Evolutionary conservation across 2,329 filamentous ascomycete genomes (phyloP).

Genomic region (Biscogniauxia marginata): DNA sequence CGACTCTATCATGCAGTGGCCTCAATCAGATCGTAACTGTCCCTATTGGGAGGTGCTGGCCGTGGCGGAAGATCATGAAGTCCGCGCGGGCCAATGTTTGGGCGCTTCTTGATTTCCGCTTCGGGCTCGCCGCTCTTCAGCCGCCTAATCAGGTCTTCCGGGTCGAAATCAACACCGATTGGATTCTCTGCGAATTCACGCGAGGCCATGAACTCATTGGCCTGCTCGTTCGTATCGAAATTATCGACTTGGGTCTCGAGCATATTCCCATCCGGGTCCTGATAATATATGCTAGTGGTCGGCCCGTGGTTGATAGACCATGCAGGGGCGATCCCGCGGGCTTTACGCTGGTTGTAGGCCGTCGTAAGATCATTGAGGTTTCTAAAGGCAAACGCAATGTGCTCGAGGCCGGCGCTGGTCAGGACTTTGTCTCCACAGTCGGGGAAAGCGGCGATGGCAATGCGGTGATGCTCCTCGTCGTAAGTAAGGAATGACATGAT

Average conservation of each 20-base stretch:
- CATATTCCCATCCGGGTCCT: conserved; percentile 47
- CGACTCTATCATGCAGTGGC: conserved; percentile 3
- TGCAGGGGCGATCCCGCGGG: conserved; percentile 36
- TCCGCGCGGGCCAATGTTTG: conserved; percentile 24
- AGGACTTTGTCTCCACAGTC: conserved; percentile 19
- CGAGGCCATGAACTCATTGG: conserved; percentile 38
- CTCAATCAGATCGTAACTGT: conserved; percentile 16
- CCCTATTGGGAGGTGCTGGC: conserved; percentile 7
- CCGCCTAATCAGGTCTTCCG: conserved; percentile 39
- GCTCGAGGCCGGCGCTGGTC: conserved; percentile 36
- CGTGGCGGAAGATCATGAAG: conserved; percentile 8
- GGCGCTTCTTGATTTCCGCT: conserved; percentile 25
- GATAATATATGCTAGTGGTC: conserved; percentile 47
- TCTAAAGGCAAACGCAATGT: conserved; percentile 42
- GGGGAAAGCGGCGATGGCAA: conserved; percentile 38
- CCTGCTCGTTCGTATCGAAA: conserved; percentile 38
- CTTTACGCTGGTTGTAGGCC: conserved; percentile 38
- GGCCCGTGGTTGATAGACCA: conserved; percentile 49
- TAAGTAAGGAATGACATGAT: conserved; percentile 40
- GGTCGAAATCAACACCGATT: conserved; percentile 43
- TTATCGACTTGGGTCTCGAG: conserved; percentile 48
- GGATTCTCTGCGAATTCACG: conserved; percentile 41
- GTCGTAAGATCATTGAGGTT: conserved; percentile 35
- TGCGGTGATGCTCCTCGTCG: conserved; percentile 48
- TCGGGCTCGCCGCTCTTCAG: conserved; percentile 26